Base-by-base conservation (phyloP, 2,329 filamentous ascomycete genomes). In the Trichothecium roseum region DNA sequence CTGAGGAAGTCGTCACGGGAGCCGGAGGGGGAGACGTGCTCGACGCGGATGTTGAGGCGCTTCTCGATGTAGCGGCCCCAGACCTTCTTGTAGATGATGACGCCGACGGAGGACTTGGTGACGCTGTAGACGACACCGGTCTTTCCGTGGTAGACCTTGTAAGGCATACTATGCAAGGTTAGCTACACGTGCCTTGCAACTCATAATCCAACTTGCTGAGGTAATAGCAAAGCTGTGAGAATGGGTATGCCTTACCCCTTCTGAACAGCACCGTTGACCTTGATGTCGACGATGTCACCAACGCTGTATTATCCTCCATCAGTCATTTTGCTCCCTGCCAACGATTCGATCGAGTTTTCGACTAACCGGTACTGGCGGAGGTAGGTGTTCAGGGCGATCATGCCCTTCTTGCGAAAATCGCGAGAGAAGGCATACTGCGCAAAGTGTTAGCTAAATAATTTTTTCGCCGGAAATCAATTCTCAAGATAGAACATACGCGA, bases 71-170 rank as follows among this genome's bases (percentile, higher is more conserved):
- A 98, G 61, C 89, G 84, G 82, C 96, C 91, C 72, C 88, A 87
- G 65, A 98, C 91, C 69, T 93, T 86, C 81, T 94, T 95, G 84
- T 94, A 89, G 72, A 98, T 84, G 72, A 98, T 95, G 68, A 98
- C 84, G 59, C 91, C 91, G 63, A 98, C 87, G 50, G 91, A 84
- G 56, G 78, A 84, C 81, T 95, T 94, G 71, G 89, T 91, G 58
- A 98, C 91, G 77, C 98, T 98, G 84, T 94, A 94, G 70, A 94
- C 72, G 57, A 94, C 84, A 63, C 87, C 87, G 47, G 88, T 94
- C 84, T 96, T 96, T 62, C 89, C 91, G 78, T 96, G 88, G 82
- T 94, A 95, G 72, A 94, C 84, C 79, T 95, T 95, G 82, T 88
- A 87, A 57, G 89, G 88, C 86, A 94, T 91, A 75, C 86, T 87